phyloP scores from a whole-genome alignment of 257 asterid species.

The Solanum rostratum region DNA sequence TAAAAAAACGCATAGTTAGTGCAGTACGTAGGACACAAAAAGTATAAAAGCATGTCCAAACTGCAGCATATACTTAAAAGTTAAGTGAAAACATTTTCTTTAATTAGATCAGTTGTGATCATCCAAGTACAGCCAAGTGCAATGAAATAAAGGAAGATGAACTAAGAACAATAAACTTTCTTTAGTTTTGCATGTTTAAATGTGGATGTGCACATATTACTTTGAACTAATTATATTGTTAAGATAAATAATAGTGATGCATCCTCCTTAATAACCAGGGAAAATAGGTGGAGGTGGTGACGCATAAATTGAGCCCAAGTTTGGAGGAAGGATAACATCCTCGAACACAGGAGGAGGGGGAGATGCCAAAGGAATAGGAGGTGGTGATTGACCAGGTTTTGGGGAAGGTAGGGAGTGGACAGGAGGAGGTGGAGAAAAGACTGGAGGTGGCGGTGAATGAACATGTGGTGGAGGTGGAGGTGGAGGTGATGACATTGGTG shows the following conservation, averaged over 20 bases:
- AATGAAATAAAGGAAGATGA: not conserved
- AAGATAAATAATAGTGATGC: not conserved
- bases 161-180: not conserved
- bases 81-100: not conserved
- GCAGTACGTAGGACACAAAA: not conserved
- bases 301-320: slow-evolving; percentile 21
- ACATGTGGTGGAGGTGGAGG: slow-evolving; percentile 3
- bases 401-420: not conserved
- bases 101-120: not conserved
- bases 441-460: not conserved
- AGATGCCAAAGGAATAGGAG: slow-evolving; percentile 13
- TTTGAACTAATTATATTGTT: not conserved
- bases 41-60: not conserved
- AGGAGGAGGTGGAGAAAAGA: not conserved
- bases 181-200: not conserved
- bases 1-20: not conserved
- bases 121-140: not conserved
- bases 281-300: slow-evolving; percentile 74
- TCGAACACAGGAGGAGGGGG: slow-evolving; percentile 27
- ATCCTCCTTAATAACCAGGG: slow-evolving; percentile 38
- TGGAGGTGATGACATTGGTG: not conserved
- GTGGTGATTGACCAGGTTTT: slow-evolving; percentile 1
- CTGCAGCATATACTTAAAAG: not conserved
- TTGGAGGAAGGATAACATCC: slow-evolving; percentile 28
- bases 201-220: not conserved